Evolutionary conservation across 495 filamentous ascomycete species (phyloP).

Genomic region (Arthonia radiata): DNA sequence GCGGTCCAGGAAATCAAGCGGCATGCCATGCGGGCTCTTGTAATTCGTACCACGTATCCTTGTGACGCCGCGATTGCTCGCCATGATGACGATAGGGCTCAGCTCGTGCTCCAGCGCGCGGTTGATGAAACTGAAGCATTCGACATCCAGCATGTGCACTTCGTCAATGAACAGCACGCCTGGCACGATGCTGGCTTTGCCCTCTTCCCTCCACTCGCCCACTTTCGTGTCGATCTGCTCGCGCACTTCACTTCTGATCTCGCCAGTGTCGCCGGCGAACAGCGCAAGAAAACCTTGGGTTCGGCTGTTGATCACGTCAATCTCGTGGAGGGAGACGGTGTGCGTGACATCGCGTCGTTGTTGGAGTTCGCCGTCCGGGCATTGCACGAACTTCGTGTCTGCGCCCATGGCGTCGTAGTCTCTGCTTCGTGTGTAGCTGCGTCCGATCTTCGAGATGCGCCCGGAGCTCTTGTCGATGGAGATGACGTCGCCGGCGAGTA

Average conservation of each 20-base stretch:
- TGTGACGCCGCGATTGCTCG: constrained; percentile 88
- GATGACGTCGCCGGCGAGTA: constrained; percentile 95
- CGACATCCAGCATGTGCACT: constrained; percentile 98
- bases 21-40: constrained; percentile 72
- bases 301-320: constrained; percentile 95
- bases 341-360: constrained; percentile 93
- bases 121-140: constrained; percentile 97
- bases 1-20: constrained; percentile 87
- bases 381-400: constrained; percentile 94
- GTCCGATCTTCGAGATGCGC: constrained; percentile 88
- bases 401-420: constrained; percentile 99
- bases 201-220: constrained; percentile 95
- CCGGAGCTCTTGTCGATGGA: constrained; percentile 94
- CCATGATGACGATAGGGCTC: constrained; percentile 97
- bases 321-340: constrained; percentile 90
- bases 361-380: constrained; percentile 94
- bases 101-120: constrained; percentile 82
- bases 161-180: constrained; percentile 97
- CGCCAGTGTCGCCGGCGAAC: constrained; percentile 93
- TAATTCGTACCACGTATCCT: constrained; percentile 82
- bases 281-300: constrained; percentile 91
- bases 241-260: constrained; percentile 88
- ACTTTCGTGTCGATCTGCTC: constrained; percentile 99
- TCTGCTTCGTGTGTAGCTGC: constrained; percentile 75
- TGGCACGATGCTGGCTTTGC: constrained; percentile 92